Percentiles rank a stretch among this genome's conserved stretches.
phyloP scores from a whole-genome alignment of 176 grass and related monocot genomes.

The Hordeum marinum region DNA sequence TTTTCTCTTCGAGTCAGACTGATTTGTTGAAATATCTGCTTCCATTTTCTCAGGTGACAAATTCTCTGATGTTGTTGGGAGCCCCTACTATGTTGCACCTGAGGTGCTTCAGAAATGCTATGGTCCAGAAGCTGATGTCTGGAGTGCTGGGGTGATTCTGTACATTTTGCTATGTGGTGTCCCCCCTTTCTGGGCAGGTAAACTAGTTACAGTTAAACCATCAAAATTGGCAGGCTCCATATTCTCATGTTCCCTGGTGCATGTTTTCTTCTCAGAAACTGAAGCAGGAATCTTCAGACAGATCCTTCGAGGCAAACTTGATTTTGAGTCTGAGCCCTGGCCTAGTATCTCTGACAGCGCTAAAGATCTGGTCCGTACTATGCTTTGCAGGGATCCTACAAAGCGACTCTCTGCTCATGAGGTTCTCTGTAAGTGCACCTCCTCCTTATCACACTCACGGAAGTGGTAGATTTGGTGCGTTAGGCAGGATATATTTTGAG shows the following conservation, averaged over 20 bases:
- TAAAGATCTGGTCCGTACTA: slow-evolving; percentile 91
- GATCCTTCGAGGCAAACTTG: slow-evolving; percentile 85
- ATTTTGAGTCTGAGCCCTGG: slow-evolving; percentile 99
- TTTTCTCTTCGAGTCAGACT: not conserved
- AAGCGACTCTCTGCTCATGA: slow-evolving; percentile 81
- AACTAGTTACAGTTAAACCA: not conserved
- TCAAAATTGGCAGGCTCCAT: slow-evolving; percentile 6
- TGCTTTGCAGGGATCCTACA: slow-evolving; percentile 85
- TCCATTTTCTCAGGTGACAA: slow-evolving; percentile 57
- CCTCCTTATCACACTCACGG: not conserved
- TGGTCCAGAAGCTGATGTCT: slow-evolving; percentile 98
- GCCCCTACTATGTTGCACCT: slow-evolving; percentile 97
- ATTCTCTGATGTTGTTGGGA: slow-evolving; percentile 96
- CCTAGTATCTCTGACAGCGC: slow-evolving; percentile 86
- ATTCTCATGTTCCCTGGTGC: slow-evolving; percentile 12
- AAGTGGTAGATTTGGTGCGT: not conserved
- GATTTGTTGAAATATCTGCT: slow-evolving; percentile 12
- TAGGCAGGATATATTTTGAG: not conserved
- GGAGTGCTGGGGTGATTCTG: slow-evolving; percentile 96
- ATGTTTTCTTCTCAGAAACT: slow-evolving; percentile 75
- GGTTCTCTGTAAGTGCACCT: slow-evolving; percentile 81
- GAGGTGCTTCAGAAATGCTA: slow-evolving; percentile 95
- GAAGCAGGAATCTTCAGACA: slow-evolving; percentile 98
- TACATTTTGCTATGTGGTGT: slow-evolving; percentile 99
- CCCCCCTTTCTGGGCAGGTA: slow-evolving; percentile 99